Conservation (phyloP, 2,329 filamentous ascomycete genomes). For the Leptodontidium sp. region DNA sequence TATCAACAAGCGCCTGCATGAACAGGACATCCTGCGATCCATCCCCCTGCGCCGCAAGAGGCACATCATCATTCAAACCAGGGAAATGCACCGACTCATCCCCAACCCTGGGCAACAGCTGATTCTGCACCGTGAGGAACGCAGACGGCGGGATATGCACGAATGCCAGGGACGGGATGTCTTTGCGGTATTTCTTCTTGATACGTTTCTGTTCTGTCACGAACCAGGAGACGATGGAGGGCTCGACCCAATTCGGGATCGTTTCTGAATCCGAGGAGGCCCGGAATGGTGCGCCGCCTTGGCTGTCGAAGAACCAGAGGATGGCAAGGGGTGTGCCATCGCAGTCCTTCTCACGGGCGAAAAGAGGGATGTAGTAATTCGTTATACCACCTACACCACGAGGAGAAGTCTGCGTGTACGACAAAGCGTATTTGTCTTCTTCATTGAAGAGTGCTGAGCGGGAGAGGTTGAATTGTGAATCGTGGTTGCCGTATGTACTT, state of each 20-base stretch:
- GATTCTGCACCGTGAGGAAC: constrained; percentile 52
- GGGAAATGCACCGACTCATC: constrained; percentile 52
- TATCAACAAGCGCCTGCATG: constrained; percentile 66
- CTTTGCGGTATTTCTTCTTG: constrained; percentile 43
- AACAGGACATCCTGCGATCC: constrained; percentile 63
- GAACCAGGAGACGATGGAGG: constrained; percentile 56
- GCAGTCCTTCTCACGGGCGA: constrained; percentile 46
- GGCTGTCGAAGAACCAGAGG: constrained; percentile 77
- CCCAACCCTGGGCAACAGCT: constrained; percentile 24
- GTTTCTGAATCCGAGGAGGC: constrained; percentile 40
- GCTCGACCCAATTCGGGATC: constrained; percentile 55
- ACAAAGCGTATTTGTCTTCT: constrained; percentile 49
- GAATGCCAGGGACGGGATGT: constrained; percentile 60
- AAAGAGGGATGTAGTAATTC: constrained; percentile 64
- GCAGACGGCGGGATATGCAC: constrained; percentile 61
- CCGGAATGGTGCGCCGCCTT: constrained; percentile 63
- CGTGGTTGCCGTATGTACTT: constrained; percentile 77
- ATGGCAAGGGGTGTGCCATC: constrained; percentile 53
- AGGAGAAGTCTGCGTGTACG: constrained; percentile 55
- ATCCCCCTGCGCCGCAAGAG: constrained; percentile 45
- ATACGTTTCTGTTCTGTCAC: constrained; percentile 45
- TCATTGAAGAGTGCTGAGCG: constrained; percentile 52
- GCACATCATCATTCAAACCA: constrained; percentile 55
- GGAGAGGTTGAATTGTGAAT: constrained; percentile 66
- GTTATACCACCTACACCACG: constrained; percentile 53